Evolutionary conservation across 768 basidiomycete species (phyloP).

Genomic region (Psilocybe sp.): DNA sequence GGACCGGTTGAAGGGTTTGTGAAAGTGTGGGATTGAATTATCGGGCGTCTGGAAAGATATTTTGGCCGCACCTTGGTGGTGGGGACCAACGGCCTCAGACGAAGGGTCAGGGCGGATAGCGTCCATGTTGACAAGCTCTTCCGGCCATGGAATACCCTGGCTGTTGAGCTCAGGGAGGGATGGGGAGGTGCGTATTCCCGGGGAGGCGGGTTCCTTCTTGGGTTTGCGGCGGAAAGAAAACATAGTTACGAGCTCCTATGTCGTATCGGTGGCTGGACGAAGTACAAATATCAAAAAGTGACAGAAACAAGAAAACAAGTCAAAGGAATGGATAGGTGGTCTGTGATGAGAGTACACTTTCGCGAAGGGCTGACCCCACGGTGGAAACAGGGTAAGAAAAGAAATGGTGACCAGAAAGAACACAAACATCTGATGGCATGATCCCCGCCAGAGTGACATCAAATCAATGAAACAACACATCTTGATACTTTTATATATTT

Average conservation of each 20-base stretch:
- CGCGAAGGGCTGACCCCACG: neutral
- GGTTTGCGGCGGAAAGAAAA: slow-evolving; percentile 76
- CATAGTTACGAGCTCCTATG: slow-evolving; percentile 38
- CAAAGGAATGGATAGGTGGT: slow-evolving; percentile 15
- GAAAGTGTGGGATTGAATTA: slow-evolving; percentile 63
- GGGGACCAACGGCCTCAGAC: slow-evolving; percentile 23
- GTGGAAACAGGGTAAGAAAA: slow-evolving; percentile 6
- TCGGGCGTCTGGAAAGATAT: slow-evolving; percentile 54
- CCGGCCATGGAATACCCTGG: slow-evolving; percentile 83
- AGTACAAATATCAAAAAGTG: slow-evolving; percentile 16
- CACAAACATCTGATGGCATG: neutral
- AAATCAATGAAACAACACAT: slow-evolving; percentile 11
- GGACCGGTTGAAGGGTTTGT: slow-evolving; percentile 70
- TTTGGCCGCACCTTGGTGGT: slow-evolving; percentile 66
- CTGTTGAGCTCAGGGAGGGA: slow-evolving; percentile 76
- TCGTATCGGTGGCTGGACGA: slow-evolving; percentile 11
- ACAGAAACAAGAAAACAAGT: slow-evolving; percentile 21
- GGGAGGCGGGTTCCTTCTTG: slow-evolving; percentile 45
- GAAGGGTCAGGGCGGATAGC: slow-evolving; percentile 52
- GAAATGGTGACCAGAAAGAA: slow-evolving; percentile 17
- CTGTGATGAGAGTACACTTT: slow-evolving; percentile 4
- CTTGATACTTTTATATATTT: neutral
- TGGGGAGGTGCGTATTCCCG: slow-evolving; percentile 66
- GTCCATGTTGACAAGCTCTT: slow-evolving; percentile 72
- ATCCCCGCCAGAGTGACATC: slow-evolving; percentile 1